Evolutionary conservation across 768 basidiomycete species (phyloP).

Genomic region (Amanita brunnescens): DNA sequence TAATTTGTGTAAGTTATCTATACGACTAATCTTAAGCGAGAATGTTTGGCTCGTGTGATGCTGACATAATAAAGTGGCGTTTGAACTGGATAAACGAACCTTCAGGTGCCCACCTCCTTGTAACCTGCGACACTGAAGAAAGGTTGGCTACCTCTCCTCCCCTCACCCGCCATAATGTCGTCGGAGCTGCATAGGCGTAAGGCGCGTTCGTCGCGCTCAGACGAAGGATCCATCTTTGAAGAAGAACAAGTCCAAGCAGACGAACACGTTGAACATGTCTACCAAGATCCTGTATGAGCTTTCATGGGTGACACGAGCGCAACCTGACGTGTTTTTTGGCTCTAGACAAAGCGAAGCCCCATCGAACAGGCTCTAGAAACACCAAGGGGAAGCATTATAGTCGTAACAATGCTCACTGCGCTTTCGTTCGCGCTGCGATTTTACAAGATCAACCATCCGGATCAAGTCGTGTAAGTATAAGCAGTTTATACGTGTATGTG

Average conservation of each 20-base stretch:
- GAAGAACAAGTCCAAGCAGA: conserved; percentile 2
- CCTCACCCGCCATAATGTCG: background rate
- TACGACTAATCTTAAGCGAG: no score
- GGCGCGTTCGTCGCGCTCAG: background rate
- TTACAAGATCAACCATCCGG: conserved; percentile 91
- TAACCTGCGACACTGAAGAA: background rate
- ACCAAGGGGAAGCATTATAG: conserved; percentile 47
- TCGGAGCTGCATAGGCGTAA: background rate
- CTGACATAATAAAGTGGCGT: background rate
- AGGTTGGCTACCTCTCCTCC: conserved; percentile 13
- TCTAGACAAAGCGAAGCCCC: conserved; percentile 46
- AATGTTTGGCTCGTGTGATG: background rate
- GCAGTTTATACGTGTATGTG: background rate
- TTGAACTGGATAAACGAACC: background rate
- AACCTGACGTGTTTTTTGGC: conserved; percentile 3
- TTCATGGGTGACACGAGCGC: conserved; percentile 2
- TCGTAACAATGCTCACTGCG: conserved; percentile 58
- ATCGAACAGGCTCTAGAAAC: conserved; percentile 59
- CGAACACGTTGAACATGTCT: conserved; percentile 5
- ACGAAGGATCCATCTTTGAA: background rate
- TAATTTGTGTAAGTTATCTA: no score
- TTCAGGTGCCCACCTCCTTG: no score
- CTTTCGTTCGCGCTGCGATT: conserved; percentile 80
- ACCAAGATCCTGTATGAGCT: conserved; percentile 6
- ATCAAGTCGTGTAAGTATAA: conserved; percentile 86